Conservation (phyloP, 2,329 filamentous ascomycete genomes). For the Didymellaceae sp. region DNA sequence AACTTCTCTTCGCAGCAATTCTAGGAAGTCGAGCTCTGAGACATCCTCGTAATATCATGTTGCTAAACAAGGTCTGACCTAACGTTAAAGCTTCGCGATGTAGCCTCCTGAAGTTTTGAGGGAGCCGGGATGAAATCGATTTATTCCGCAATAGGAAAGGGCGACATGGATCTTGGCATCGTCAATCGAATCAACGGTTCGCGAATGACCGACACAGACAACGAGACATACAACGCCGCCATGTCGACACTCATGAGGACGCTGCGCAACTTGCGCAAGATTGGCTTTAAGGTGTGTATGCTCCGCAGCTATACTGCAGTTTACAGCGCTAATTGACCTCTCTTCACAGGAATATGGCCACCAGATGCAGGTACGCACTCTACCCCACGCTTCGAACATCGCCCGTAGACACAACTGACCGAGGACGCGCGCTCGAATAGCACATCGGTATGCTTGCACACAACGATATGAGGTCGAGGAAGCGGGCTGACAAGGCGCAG, state of each 20-base stretch:
- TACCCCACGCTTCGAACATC: conserved; percentile 31
- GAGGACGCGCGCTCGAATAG: conserved; percentile 33
- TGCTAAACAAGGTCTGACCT: conserved; percentile 8
- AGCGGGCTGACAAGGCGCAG: conserved; percentile 57
- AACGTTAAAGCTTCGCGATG: conserved; percentile 4
- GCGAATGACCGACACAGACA: conserved; percentile 26
- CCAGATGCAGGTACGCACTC: conserved; percentile 82
- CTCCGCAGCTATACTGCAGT: conserved; percentile 14
- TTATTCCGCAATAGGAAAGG: conserved; percentile 20
- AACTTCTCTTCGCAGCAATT: conserved; percentile 21
- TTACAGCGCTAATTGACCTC: conserved; percentile 41
- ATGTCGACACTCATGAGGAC: conserved; percentile 96
- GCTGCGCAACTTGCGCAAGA: conserved; percentile 81
- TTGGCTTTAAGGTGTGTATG: conserved; percentile 79
- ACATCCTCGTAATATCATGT: conserved; percentile 46
- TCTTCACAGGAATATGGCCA: conserved; percentile 78
- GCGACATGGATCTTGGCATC: conserved; percentile 28
- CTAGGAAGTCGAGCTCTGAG: conserved; percentile 34
- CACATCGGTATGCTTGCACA: conserved; percentile 45
- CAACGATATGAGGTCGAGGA: background rate
- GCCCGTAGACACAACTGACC: conserved; percentile 35
- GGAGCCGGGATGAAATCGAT: conserved; percentile 17
- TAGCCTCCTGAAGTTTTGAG: conserved; percentile 37
- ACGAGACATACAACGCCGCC: conserved; percentile 48
- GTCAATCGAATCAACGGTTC: conserved; percentile 31